These are phyloP conservation scores for Xylaria sp. DNA, from an alignment of 2,329 filamentous ascomycete species.

Conservation along the genomic window DNA sequence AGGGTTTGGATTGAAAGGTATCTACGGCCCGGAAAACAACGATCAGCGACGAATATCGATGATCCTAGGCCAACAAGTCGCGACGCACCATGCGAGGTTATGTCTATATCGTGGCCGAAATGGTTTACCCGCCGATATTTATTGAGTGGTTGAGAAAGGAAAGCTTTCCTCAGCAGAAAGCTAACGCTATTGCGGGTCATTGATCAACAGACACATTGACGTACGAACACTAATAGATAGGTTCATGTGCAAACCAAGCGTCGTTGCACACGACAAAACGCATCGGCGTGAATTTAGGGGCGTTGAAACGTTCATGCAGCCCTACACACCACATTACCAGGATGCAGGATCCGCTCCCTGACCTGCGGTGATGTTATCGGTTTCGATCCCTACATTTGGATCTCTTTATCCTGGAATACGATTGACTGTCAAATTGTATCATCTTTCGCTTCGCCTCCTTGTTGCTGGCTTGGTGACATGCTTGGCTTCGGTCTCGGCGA, in stretches of 20 bases:
- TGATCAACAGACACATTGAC: neutral
- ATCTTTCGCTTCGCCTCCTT: neutral
- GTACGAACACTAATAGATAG: neutral
- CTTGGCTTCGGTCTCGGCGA: neutral
- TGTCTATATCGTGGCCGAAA: neutral
- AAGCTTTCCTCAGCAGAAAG: neutral
- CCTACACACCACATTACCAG: neutral
- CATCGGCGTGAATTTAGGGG: neutral
- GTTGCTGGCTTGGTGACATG: neutral
- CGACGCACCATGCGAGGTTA: neutral
- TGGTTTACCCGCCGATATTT: neutral
- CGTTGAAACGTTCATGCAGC: neutral
- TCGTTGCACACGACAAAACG: neutral
- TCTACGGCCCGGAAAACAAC: neutral
- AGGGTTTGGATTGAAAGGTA: constrained; percentile 14
- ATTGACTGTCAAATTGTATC: too few relatives aligned
- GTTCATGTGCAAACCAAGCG: neutral
- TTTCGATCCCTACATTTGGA: neutral
- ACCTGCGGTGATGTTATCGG: neutral
- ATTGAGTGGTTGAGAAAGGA: neutral
- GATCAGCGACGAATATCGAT: too few relatives aligned
- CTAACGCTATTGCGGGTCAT: neutral
- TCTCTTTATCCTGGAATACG: too few relatives aligned
- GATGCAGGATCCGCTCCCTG: neutral
- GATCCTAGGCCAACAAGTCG: neutral